Evolutionary conservation across 1,139 yeast genomes (phyloP).

Genomic region (Yamadazyma buinensis): DNA sequence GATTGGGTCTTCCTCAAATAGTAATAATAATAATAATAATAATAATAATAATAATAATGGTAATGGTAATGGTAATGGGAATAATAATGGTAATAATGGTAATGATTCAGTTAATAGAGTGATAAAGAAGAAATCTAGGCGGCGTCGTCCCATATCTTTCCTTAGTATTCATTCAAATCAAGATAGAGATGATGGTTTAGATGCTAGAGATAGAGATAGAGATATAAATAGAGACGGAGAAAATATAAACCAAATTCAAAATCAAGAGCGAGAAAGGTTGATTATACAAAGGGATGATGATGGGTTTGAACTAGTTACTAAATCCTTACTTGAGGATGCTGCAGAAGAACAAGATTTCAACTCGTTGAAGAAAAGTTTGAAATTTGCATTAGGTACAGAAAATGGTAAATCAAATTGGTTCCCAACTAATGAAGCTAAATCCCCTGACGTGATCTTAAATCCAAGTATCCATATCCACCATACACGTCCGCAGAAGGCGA

Average conservation of each 20-base stretch:
- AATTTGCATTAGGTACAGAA: slow-evolving; percentile 34
- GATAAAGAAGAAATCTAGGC: slow-evolving; percentile 1
- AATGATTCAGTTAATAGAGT: not conserved
- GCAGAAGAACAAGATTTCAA: slow-evolving; percentile 29
- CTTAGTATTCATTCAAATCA: slow-evolving; percentile 1
- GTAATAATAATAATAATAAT: not conserved
- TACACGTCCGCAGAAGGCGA: not conserved
- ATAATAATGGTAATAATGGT: not conserved
- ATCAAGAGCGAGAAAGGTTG: not conserved
- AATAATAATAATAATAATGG: too few species aligned
- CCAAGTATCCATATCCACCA: not conserved
- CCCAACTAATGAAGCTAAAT: slow-evolving; percentile 14
- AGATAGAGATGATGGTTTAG: not conserved
- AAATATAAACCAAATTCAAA: too few species aligned
- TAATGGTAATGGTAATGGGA: not conserved
- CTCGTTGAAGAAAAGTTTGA: slow-evolving; percentile 35
- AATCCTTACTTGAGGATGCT: slow-evolving; percentile 19
- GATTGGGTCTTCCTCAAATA: too few species aligned
- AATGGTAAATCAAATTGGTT: slow-evolving; percentile 29
- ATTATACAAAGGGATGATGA: not conserved
- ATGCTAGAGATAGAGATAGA: not conserved
- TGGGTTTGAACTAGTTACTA: slow-evolving; percentile 2
- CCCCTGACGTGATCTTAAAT: not conserved
- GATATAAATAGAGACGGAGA: too few species aligned
- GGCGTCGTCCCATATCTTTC: slow-evolving; percentile 4